A percentile compares a stretch with the other conserved stretches of the same genome.
These are phyloP conservation scores for Alternaria dauci DNA, from an alignment of 2,329 filamentous ascomycete genomes.

Conservation along the genomic window DNA sequence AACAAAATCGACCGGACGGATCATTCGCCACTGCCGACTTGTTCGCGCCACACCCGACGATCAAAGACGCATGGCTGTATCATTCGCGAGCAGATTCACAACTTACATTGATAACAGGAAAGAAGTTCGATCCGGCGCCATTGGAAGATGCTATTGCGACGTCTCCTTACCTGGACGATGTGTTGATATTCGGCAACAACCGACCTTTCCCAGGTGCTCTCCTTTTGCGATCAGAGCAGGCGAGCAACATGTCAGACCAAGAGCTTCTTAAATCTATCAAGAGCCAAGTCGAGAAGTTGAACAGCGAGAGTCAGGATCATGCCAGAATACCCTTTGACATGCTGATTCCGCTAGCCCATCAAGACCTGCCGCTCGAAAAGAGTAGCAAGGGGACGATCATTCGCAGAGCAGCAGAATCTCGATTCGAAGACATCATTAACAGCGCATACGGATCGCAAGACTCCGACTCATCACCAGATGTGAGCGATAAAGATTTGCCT, in stretches of 20 bases:
- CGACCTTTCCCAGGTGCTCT: slow-evolving; percentile 65
- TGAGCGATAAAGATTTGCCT: slow-evolving; percentile 41
- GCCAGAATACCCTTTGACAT: slow-evolving; percentile 61
- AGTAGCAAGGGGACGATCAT: slow-evolving; percentile 71
- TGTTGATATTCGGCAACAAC: slow-evolving; percentile 69
- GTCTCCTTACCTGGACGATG: slow-evolving; percentile 60
- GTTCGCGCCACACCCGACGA: slow-evolving; percentile 64
- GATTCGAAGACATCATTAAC: slow-evolving; percentile 59
- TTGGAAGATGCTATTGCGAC: slow-evolving; percentile 65
- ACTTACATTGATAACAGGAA: slow-evolving; percentile 69
- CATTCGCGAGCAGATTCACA: slow-evolving; percentile 69
- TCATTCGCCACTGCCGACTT: slow-evolving; percentile 71
- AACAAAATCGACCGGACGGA: slow-evolving; percentile 65
- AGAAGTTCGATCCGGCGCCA: slow-evolving; percentile 72
- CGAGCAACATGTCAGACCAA: slow-evolving; percentile 37
- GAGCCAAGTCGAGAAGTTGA: slow-evolving; percentile 58
- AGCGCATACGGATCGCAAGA: slow-evolving; percentile 53
- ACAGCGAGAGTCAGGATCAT: slow-evolving; percentile 60
- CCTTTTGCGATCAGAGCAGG: slow-evolving; percentile 57
- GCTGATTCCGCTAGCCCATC: slow-evolving; percentile 57
- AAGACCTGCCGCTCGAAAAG: slow-evolving; percentile 58
- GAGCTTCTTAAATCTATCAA: slow-evolving; percentile 56
- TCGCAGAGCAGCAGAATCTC: slow-evolving; percentile 60
- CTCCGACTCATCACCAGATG: slow-evolving; percentile 17
- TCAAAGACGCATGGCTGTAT: slow-evolving; percentile 67